Evolutionary conservation across 257 asterid genomes (phyloP).

Genomic region (Solanum sitiens): DNA sequence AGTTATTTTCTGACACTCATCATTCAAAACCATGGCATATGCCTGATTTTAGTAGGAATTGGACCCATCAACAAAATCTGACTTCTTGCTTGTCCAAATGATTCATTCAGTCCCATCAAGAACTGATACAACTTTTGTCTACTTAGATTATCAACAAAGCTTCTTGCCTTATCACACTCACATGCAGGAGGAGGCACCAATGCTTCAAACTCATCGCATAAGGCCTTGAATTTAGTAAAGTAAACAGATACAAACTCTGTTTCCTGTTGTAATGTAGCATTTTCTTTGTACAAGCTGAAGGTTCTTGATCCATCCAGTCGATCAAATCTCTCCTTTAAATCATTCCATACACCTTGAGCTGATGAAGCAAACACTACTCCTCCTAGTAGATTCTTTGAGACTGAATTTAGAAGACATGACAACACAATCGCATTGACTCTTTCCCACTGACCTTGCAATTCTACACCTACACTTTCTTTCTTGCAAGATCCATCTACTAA

Average conservation of each 20-base stretch:
- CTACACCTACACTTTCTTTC: not conserved
- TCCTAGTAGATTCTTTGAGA: not conserved
- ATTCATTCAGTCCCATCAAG: too few relatives aligned
- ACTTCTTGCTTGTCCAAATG: too few relatives aligned
- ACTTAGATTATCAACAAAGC: too few relatives aligned
- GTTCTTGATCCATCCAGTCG: not conserved
- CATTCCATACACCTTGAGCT: not conserved
- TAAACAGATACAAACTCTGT: not conserved
- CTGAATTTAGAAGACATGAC: not conserved
- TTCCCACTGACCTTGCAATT: not conserved
- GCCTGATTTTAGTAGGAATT: too few relatives aligned
- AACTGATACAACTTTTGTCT: too few relatives aligned
- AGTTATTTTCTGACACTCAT: too few relatives aligned
- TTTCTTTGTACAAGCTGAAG: not conserved
- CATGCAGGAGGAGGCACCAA: too few relatives aligned
- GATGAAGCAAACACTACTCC: not conserved
- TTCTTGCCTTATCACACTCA: too few relatives aligned
- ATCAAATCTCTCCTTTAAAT: not conserved
- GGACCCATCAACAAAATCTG: too few relatives aligned
- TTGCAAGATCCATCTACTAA: not conserved
- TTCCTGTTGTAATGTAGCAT: not conserved
- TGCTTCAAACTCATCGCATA: too few relatives aligned
- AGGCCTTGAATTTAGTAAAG: too few relatives aligned
- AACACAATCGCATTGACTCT: not conserved
- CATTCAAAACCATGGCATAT: too few relatives aligned